Conservation (phyloP, 129 eudicot genomes). For the Chrysanthemum seticuspe region DNA sequence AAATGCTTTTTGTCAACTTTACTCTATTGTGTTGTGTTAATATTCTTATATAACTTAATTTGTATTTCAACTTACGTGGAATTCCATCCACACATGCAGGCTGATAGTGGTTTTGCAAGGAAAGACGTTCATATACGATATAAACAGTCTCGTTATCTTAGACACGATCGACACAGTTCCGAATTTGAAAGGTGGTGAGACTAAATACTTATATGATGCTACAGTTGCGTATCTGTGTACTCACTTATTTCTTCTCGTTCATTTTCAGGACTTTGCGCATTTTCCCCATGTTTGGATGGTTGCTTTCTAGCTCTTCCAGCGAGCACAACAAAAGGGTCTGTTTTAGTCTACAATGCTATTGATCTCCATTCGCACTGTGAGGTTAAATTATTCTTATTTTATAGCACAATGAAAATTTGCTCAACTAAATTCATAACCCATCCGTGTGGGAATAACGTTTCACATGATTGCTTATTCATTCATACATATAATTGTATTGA, state of each 20-base stretch:
- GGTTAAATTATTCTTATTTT: conserved; percentile 44
- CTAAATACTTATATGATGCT: conserved; percentile 8
- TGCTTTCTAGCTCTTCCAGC: conserved; percentile 96
- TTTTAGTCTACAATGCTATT: conserved; percentile 68
- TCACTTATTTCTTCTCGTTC: conserved; percentile 5
- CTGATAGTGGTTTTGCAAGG: conserved; percentile 81
- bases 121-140: conserved; percentile 85
- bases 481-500: conserved; percentile 1
- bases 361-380: conserved; percentile 93
- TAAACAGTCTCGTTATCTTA: conserved; percentile 62
- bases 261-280: conserved; percentile 82
- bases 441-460: not conserved
- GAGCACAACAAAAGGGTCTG: conserved; percentile 73
- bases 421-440: not conserved
- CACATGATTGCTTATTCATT: not conserved
- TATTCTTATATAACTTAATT: not conserved
- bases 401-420: conserved; percentile 15
- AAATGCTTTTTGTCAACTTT: not conserved
- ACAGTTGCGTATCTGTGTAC: conserved; percentile 5
- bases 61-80: not conserved
- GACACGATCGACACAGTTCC: conserved; percentile 90
- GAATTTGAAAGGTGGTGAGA: conserved; percentile 61
- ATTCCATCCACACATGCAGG: conserved; percentile 44
- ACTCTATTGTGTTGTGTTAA: not conserved
- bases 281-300: conserved; percentile 71